These are phyloP conservation scores for Phytophthora niederhauseri DNA, from an alignment of 352 stramenopile species.

Conservation along the genomic window DNA sequence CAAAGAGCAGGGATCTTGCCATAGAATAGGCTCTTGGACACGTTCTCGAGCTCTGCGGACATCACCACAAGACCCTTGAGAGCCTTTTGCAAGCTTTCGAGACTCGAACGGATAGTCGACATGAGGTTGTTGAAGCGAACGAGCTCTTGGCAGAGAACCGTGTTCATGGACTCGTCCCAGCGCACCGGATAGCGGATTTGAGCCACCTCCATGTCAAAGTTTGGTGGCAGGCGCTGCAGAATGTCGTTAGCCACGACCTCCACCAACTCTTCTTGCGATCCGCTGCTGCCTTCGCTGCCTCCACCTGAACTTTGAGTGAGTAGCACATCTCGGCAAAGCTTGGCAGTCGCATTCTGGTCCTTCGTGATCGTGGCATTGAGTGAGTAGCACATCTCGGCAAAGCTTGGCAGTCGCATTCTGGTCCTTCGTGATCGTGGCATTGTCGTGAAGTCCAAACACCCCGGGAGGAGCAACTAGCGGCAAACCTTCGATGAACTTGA, in stretches of 20 bases:
- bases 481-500: slow-evolving; percentile 87
- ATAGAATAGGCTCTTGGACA: slow-evolving; percentile 92
- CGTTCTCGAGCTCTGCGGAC: slow-evolving; percentile 93
- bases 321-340: slow-evolving; percentile 93
- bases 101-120: slow-evolving; percentile 83
- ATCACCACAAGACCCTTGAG: slow-evolving; percentile 95
- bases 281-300: slow-evolving; percentile 56
- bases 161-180: slow-evolving; percentile 96
- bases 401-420: slow-evolving; percentile 95
- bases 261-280: slow-evolving; percentile 92
- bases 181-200: slow-evolving; percentile 92
- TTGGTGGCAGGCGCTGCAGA: slow-evolving; percentile 79
- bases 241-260: slow-evolving; percentile 89
- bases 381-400: slow-evolving; percentile 93
- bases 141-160: slow-evolving; percentile 94
- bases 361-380: slow-evolving; percentile 95
- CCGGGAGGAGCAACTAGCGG: slow-evolving; percentile 89
- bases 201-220: slow-evolving; percentile 94
- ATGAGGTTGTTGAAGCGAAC: slow-evolving; percentile 94
- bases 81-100: slow-evolving; percentile 90
- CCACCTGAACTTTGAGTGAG: slow-evolving; percentile 88
- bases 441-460: slow-evolving; percentile 95
- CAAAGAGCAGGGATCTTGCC: slow-evolving; percentile 93
- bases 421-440: slow-evolving; percentile 95
- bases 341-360: slow-evolving; percentile 94